Evolutionary conservation across 306 rosid species (phyloP), one percentile per base, ranked within the genome.

Genomic region (Prunus padus): DNA sequence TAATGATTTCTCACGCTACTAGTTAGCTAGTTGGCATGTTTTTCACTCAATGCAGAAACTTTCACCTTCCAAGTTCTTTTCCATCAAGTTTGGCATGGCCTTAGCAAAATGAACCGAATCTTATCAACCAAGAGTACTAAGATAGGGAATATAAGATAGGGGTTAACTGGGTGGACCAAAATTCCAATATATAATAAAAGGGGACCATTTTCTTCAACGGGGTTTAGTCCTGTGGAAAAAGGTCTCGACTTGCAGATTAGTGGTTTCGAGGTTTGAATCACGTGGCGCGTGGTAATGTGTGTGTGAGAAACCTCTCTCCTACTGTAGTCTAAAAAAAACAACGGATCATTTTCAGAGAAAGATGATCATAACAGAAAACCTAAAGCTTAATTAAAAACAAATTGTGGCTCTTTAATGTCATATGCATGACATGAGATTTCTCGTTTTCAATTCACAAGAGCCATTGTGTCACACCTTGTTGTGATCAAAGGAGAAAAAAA

Each of bases 111-210:
- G 26, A 22, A 54, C 40, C 1, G 37, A 62, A 62, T 62, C 16
- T 63, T 37, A 59, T 25, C 30, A 11, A 15, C 70, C 64, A 57
- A 50, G 28, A 51, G 33, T 20, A 33, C 10, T 55, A 55, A 18
- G 31, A 50, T 40, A n/a, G n/a, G n/a, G n/a, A n/a, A n/a, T n/a
- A n/a, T n/a, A n/a, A n/a, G n/a, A n/a, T n/a, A n/a, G n/a, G n/a
- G n/a, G n/a, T n/a, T n/a, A 63, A 49, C 63, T 14, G 45, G 71
- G 62, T 56, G 89, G 92, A 77, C 88, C 92, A 79, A 3, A 73
- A 50, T 33, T 80, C 83, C 87, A 88, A 83, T 74, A 50, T 19
- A 22, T 50, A 67, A 74, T 66, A 77, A 69, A 66, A 23, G 76
- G 15, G 19, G 23, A 11, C 31, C 23, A 54, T 16, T 9, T n/a